phyloP scores from a whole-genome alignment of 345 rosid genomes.

The Cardamine chenopodiifolia region DNA sequence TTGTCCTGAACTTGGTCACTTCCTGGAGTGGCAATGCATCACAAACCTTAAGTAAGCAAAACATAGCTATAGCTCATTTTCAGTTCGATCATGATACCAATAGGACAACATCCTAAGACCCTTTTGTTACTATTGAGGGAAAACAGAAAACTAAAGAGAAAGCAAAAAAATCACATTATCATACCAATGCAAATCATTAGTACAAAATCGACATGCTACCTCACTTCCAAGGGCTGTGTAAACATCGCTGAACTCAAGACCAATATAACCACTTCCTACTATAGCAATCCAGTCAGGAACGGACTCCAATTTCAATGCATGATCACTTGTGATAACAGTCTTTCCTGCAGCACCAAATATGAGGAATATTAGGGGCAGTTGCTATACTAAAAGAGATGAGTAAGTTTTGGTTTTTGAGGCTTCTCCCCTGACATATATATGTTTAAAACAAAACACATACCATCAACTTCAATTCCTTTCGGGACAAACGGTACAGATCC shows the following conservation, averaged over 20 bases:
- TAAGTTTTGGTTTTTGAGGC: neutral
- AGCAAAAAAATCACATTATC: slow-evolving; percentile 2
- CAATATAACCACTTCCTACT: slow-evolving; percentile 99
- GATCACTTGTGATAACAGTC: slow-evolving; percentile 99
- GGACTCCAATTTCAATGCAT: slow-evolving; percentile 89
- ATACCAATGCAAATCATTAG: neutral
- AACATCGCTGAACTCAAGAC: slow-evolving; percentile 99
- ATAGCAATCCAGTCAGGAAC: slow-evolving; percentile 99
- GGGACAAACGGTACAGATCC: slow-evolving; percentile 99
- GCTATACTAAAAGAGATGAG: neutral
- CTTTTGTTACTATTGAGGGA: neutral
- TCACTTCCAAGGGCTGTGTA: slow-evolving; percentile 99
- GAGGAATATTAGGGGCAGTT: neutral
- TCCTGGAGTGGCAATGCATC: slow-evolving; percentile 5
- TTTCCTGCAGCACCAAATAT: slow-evolving; percentile 65
- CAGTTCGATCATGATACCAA: neutral
- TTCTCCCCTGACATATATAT: neutral
- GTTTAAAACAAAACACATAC: slow-evolving; percentile 46
- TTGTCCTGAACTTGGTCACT: slow-evolving; percentile 16
- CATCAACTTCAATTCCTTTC: slow-evolving; percentile 98
- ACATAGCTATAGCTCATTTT: neutral
- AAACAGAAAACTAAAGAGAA: neutral
- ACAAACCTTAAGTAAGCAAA: slow-evolving; percentile 7
- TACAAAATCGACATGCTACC: slow-evolving; percentile 49
- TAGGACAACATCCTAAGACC: neutral